phyloP scores from a whole-genome alignment of 495 filamentous ascomycete species.

The Penicillium diatomitis region DNA sequence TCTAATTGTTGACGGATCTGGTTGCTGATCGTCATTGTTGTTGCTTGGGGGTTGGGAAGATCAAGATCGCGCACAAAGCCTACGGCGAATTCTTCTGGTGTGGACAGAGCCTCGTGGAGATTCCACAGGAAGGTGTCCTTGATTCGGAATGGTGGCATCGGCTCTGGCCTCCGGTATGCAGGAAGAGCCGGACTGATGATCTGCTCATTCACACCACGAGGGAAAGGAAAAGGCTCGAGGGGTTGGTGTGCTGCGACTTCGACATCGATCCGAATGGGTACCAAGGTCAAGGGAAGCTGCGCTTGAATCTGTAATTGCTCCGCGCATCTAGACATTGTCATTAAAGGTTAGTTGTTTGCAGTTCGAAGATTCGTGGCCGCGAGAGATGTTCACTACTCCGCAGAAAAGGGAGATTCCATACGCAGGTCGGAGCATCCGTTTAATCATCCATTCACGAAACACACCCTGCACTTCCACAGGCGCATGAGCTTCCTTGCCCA shows the following conservation, averaged over 20 bases:
- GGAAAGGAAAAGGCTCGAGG: slow-evolving; percentile 58
- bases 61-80: slow-evolving; percentile 91
- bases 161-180: slow-evolving; percentile 67
- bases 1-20: slow-evolving; percentile 93
- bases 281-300: slow-evolving; percentile 75
- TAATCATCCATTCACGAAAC: slow-evolving; percentile 92
- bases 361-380: too few relatives aligned
- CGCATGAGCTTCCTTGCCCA: slow-evolving; percentile 71
- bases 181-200: slow-evolving; percentile 55
- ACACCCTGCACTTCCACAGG: slow-evolving; percentile 83
- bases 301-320: slow-evolving; percentile 76
- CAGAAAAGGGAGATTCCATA: slow-evolving; percentile 17
- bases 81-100: slow-evolving; percentile 88
- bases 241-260: slow-evolving; percentile 78
- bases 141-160: slow-evolving; percentile 71
- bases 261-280: slow-evolving; percentile 93
- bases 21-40: slow-evolving; percentile 72
- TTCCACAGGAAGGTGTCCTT: slow-evolving; percentile 98
- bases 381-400: not conserved
- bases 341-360: not conserved
- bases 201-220: slow-evolving; percentile 51
- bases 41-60: slow-evolving; percentile 60
- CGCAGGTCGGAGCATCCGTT: slow-evolving; percentile 50
- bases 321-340: slow-evolving; percentile 24
- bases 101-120: slow-evolving; percentile 86